Evolutionary conservation across 2,329 filamentous ascomycete species (phyloP), one percentile per base, ranked within the genome.

Genomic region (Fusarium siculi): DNA sequence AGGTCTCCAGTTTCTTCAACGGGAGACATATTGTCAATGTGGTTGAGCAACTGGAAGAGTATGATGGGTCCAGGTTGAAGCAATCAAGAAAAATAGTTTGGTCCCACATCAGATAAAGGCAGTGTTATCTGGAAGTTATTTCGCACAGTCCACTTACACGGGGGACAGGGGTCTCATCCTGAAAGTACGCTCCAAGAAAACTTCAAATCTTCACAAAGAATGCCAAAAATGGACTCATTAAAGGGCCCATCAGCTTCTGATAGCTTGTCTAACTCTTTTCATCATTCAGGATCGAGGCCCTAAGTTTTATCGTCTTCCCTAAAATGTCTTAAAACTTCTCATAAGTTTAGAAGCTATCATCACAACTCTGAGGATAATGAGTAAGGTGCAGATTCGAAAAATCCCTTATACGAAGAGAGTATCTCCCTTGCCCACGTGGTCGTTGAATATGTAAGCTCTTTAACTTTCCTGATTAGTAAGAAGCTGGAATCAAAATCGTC

Each of bases 1-100:
- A 91, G 92, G 37, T 86, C 87, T 70, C 75, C 72, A 9, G 46
- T 36, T 9, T 73, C 58, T 30, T 78, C 77, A 16, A 75, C 19
- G 2, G 76, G 70, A 10, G 79, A 78, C 81, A 83, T 83, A 9
- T 39, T 75, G 63, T 36, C 36, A 21, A 40, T 23, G 28, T 59
- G 43, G 55, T 54, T 40, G 34, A n/a, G 34, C 34, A 25, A 10
- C 50, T 56, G 36, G 53, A 28, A 18, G 34, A 28, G 43, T 47
- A 59, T 56, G 32, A 50, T 66, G 32, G 32, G 60, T 44, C 16
- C 28, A 28, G 52, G 12, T 53, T 47, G 55, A 54, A 65, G 50
- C 55, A 70, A 39, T 66, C 59, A 54, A 63, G 65, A 67, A 76
- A 75, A 76, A 77, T 76, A 75, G 70, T 65, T 55, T 12, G 9